Base-by-base conservation (phyloP, 148 eudicot species). In the Fallopia convolvulus region DNA sequence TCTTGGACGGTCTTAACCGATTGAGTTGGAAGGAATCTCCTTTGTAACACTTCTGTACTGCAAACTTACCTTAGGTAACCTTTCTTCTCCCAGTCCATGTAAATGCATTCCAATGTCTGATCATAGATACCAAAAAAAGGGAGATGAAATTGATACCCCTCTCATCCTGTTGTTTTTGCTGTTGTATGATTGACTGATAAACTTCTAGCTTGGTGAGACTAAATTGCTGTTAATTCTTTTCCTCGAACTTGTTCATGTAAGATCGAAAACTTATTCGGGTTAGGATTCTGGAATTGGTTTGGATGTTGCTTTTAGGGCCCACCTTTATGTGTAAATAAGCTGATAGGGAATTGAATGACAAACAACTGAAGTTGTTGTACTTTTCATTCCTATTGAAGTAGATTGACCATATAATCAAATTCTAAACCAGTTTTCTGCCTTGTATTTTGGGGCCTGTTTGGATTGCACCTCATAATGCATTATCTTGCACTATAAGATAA, bases 1-100 rank as follows among this genome's bases (percentile, higher is more conserved):
- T 94, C 48, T 87, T 88, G 15, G 97, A 94, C 73, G 97, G 92
- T n/a, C 93, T 94, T 47, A 75, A 84, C 82, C 84, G 99, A 85
- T 80, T 94, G 78, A 82, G 81, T 33, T 94, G 97, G 96, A 92
- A 90, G 82, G 91, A 89, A 71, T 75, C 91, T 76, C 82, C 87
- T 71, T 85, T 78, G 68, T 87, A 83, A 89, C 65, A 30, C 68
- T 4, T 68, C 72, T 61, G 18, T 44, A 44, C 47, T 49, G 41
- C 23, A 53, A 18, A 11, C 40, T 60, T 23, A 33, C 71, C 40
- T 0, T 15, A 36, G 30, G 39, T 56, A 36, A 40, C 17, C 47
- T n/a, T 58, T 53, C 68, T 58, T 76, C 26, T 33, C 44, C 32
- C 26, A 44, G 21, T 73, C 11, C 55, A 48, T 44, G 50, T 73